phyloP scores from a whole-genome alignment of 1,284 basidiomycete genomes.

The Pisolithus thermaeus region DNA sequence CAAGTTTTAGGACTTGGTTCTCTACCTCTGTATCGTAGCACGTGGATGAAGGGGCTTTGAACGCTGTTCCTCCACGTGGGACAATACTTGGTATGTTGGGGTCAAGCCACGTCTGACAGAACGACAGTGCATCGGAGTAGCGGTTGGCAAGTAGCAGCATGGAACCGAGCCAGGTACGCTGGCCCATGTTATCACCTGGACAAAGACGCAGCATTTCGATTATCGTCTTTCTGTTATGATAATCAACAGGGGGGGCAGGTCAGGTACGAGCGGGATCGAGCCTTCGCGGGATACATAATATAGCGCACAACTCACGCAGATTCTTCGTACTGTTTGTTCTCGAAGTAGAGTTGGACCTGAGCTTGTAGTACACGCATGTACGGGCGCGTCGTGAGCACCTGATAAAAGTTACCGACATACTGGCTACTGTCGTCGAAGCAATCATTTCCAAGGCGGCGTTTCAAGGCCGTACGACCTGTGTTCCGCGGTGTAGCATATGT shows the following conservation, averaged over 20 bases:
- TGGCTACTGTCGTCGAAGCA: constrained; percentile 35
- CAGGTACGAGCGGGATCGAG: neutral
- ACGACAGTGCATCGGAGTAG: constrained; percentile 27
- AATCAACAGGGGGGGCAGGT: neutral
- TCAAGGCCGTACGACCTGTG: constrained; percentile 28
- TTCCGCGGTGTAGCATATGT: neutral
- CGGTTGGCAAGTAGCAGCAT: constrained; percentile 25
- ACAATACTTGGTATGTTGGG: constrained; percentile 7
- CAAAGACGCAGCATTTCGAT: constrained; percentile 36
- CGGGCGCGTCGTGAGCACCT: constrained; percentile 35
- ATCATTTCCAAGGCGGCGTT: constrained; percentile 23
- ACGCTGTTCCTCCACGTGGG: constrained; percentile 27
- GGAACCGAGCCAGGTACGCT: constrained; percentile 29
- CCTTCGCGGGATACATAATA: neutral
- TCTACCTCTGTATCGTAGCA: constrained; percentile 13
- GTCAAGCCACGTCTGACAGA: constrained; percentile 26
- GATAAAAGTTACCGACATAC: constrained; percentile 34
- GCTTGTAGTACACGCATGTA: constrained; percentile 41
- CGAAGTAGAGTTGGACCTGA: constrained; percentile 31
- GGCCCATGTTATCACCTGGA: constrained; percentile 30
- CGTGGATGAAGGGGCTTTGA: constrained; percentile 16
- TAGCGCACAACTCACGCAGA: constrained; percentile 31
- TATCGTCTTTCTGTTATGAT: constrained; percentile 26
- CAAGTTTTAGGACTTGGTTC: constrained; percentile 13
- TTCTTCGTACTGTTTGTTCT: constrained; percentile 27